Conservation (phyloP, 805 yeast genomes). For the Monosporozyma aerobia region DNA sequence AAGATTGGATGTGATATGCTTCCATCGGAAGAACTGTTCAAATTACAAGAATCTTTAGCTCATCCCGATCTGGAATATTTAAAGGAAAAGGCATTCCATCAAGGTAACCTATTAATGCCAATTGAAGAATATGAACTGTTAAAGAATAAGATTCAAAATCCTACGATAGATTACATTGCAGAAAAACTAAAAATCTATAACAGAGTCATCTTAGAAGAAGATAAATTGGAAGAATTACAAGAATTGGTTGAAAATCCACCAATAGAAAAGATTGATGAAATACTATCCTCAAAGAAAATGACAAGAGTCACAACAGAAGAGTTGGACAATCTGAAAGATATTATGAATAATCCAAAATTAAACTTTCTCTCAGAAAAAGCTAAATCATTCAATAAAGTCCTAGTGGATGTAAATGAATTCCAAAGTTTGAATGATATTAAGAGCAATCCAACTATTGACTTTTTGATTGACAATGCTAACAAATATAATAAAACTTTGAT, state of each 20-base stretch:
- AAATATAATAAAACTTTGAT: not conserved
- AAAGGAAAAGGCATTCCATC: not conserved
- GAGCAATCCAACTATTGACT: not conserved
- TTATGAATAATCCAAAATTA: not conserved
- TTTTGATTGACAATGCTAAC: not conserved
- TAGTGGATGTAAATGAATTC: not conserved
- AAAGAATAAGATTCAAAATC: constrained; percentile 6
- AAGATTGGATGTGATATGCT: not conserved
- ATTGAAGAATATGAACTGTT: constrained; percentile 4
- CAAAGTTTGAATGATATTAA: not conserved
- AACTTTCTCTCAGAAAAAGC: not conserved
- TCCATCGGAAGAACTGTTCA: constrained; percentile 4
- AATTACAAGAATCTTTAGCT: constrained; percentile 11
- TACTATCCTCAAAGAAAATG: not conserved
- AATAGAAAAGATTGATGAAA: not conserved
- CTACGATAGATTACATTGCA: constrained; percentile 7
- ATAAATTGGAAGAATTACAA: not conserved
- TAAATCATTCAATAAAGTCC: not conserved
- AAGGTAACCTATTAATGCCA: not conserved
- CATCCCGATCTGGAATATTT: constrained; percentile 4
- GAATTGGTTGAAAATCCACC: not conserved
- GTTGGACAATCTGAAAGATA: not conserved
- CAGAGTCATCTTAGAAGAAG: not conserved
- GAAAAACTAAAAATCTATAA: constrained; percentile 3
- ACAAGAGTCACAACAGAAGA: not conserved